Conservation (phyloP, 345 rosid species). For the Cochlearia excelsa region DNA sequence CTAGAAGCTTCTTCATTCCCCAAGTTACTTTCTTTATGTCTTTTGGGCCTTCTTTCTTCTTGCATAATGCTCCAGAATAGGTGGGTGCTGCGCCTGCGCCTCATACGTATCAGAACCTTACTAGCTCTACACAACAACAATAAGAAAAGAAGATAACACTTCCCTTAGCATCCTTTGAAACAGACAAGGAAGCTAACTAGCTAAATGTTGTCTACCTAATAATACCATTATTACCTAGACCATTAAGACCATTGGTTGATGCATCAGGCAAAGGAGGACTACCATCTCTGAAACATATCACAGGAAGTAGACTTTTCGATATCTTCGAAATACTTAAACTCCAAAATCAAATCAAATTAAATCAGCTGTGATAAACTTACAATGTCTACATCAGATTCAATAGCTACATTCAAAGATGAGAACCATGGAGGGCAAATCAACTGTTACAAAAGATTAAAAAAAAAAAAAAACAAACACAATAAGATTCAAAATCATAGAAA, state of each 20-base stretch:
- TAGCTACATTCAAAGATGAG: conserved; percentile 64
- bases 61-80: no score
- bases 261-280: conserved; percentile 89
- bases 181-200: no score
- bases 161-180: no score
- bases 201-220: no score
- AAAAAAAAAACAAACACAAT: no score
- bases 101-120: no score
- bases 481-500: neutral
- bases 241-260: conserved; percentile 45
- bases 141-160: no score
- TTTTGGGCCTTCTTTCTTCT: no score
- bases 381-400: conserved; percentile 76
- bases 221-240: conserved; percentile 62
- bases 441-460: conserved; percentile 51
- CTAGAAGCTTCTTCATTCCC: no score
- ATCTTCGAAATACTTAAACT: conserved; percentile 40
- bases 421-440: conserved; percentile 94
- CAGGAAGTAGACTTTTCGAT: conserved; percentile 56
- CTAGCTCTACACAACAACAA: no score
- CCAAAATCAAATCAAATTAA: neutral
- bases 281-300: conserved; percentile 88
- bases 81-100: no score
- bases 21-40: no score
- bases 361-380: conserved; percentile 46